A percentile compares a stretch with the other conserved stretches of the same genome.
Conservation (phyloP, 1,284 basidiomycete genomes). For the Porogramme epimiltina region DNA sequence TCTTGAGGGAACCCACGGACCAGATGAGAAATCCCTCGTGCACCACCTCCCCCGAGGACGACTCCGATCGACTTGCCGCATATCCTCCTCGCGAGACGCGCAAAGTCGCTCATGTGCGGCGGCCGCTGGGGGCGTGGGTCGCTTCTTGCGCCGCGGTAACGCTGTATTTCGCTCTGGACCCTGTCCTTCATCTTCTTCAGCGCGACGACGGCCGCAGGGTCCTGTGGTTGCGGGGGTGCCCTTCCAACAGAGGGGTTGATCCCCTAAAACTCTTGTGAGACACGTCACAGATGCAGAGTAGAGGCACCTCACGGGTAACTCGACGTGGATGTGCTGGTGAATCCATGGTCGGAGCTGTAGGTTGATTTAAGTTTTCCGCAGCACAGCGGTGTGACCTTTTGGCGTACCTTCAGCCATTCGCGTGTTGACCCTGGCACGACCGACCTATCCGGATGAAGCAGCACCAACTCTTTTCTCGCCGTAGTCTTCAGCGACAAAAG, state of each 20-base stretch:
- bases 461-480: conserved; percentile 93
- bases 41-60: conserved; percentile 95
- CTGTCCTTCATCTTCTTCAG: conserved; percentile 90
- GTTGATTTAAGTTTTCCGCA: background rate
- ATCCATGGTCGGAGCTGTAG: conserved; percentile 90
- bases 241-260: conserved; percentile 69
- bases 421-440: conserved; percentile 92
- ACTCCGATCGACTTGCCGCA: conserved; percentile 94
- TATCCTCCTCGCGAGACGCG: conserved; percentile 86
- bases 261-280: conserved; percentile 42
- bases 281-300: background rate
- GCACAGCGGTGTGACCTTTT: conserved; percentile 1
- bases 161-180: conserved; percentile 88
- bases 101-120: conserved; percentile 90
- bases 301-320: conserved; percentile 65
- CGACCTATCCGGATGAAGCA: conserved; percentile 90
- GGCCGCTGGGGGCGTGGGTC: conserved; percentile 73
- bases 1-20: conserved; percentile 41
- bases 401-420: conserved; percentile 88
- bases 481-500: conserved; percentile 96
- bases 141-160: conserved; percentile 77
- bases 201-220: conserved; percentile 88
- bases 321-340: conserved; percentile 90
- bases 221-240: conserved; percentile 56
- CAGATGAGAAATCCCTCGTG: conserved; percentile 92